phyloP scores from a whole-genome alignment of 108 stramenopile genomes.

The Seminavis robusta region DNA sequence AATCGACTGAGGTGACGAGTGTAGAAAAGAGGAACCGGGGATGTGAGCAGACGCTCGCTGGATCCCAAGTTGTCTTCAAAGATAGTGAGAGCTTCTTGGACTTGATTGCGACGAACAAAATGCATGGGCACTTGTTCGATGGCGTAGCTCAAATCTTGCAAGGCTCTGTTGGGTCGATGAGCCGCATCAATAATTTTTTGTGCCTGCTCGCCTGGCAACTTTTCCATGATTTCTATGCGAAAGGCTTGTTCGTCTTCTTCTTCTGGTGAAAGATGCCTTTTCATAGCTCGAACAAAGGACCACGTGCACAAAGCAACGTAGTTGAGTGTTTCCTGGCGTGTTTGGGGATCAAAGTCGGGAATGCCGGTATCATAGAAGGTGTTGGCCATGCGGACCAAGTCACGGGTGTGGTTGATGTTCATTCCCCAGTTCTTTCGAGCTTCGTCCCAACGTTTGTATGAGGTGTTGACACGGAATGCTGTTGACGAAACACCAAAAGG shows the following conservation, averaged over 20 bases:
- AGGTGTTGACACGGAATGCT: slow-evolving; percentile 70
- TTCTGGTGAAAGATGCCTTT: slow-evolving; percentile 56
- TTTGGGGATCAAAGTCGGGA: slow-evolving; percentile 16
- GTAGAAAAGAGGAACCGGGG: slow-evolving; percentile 73
- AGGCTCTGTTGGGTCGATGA: slow-evolving; percentile 72
- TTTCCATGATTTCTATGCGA: slow-evolving; percentile 43
- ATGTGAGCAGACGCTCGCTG: slow-evolving; percentile 58
- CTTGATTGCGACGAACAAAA: slow-evolving; percentile 65
- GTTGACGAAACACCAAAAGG: not conserved
- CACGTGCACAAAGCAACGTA: slow-evolving; percentile 55
- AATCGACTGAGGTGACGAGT: slow-evolving; percentile 74
- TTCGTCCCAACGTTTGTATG: slow-evolving; percentile 77
- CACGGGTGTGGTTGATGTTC: slow-evolving; percentile 80
- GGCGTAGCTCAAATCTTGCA: slow-evolving; percentile 63
- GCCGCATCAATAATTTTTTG: slow-evolving; percentile 49
- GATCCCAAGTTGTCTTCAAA: slow-evolving; percentile 72
- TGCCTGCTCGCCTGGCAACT: slow-evolving; percentile 55
- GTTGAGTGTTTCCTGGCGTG: slow-evolving; percentile 44
- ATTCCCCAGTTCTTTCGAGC: slow-evolving; percentile 83
- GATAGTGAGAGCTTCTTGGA: slow-evolving; percentile 62
- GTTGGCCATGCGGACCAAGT: slow-evolving; percentile 60
- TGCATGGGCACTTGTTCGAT: slow-evolving; percentile 79
- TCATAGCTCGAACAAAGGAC: slow-evolving; percentile 68
- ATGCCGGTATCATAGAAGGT: slow-evolving; percentile 56
- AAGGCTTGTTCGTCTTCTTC: slow-evolving; percentile 62